Percentiles rank a stretch among this genome's conserved stretches.
Evolutionary conservation across 345 rosid genomes (phyloP).

Genomic region (Zanthoxylum bungeanum): DNA sequence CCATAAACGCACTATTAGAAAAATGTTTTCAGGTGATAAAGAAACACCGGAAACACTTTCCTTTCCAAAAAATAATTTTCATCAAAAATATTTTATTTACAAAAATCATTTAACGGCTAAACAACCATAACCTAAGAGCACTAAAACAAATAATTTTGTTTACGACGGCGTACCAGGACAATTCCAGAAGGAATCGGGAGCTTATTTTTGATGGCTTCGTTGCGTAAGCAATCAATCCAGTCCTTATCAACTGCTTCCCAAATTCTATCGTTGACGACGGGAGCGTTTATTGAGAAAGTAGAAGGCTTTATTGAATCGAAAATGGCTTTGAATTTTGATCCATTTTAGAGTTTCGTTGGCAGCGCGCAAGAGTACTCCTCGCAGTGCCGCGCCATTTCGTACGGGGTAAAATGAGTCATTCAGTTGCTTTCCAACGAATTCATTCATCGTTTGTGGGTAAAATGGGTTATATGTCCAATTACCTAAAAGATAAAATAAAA

Average conservation of each 20-base stretch:
- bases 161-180: constrained; percentile 40
- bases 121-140: neutral
- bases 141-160: neutral
- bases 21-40: too few species aligned
- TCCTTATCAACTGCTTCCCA: constrained; percentile 77
- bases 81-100: too few species aligned
- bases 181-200: constrained; percentile 73
- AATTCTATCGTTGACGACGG: constrained; percentile 59
- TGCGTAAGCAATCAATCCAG: constrained; percentile 71
- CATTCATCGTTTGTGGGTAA: neutral
- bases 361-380: constrained; percentile 54
- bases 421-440: neutral
- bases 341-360: constrained; percentile 66
- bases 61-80: neutral
- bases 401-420: too few species aligned
- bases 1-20: too few species aligned
- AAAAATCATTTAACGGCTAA: too few species aligned
- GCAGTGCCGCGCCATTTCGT: constrained; percentile 14
- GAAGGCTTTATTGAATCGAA: constrained; percentile 55
- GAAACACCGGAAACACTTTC: too few species aligned
- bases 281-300: constrained; percentile 53
- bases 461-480: neutral
- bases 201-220: constrained; percentile 57
- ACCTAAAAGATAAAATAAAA: neutral
- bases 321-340: constrained; percentile 67